Base-by-base conservation (phyloP, 116 monocot genomes). In the Cymodocea nodosa region DNA sequence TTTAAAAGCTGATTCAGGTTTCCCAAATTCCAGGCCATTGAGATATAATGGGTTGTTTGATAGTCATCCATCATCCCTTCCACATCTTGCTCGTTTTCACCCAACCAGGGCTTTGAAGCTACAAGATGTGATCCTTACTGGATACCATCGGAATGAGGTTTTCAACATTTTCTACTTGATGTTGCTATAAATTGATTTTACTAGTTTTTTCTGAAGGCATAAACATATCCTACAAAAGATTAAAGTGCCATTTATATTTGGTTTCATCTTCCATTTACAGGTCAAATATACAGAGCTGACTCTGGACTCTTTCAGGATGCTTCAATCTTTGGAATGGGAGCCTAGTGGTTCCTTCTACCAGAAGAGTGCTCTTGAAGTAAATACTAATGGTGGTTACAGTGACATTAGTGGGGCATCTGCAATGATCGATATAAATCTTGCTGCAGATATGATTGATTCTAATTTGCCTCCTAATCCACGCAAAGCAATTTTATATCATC, bases 311-410 rank as follows among this genome's bases (percentile, higher is more conserved):
- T 99, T 77, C 71, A 84, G 99, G 81, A 92, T 99, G 99, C 68
- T 86, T 52, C 92, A 89, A 63, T 84, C 87, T 63, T 83, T 99
- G 63, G 99, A 99, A 73, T 99, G 92, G 86, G 99, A 99, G 52
- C 99, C 89, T n/a, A 86, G 84, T 63, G 84, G 92, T 15, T 80
- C 89, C 37, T 78, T 87, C 64, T 84, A 84, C 51, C 92, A 84
- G 60, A 79, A 52, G 73, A 68, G 74, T 56, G 52, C 65, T 68
- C 68, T 50, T 39, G 89, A 84, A 77, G 65, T 74, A 65, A 75
- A 53, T 30, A 89, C 80, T 68, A 91, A 86, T 72, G 84, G 89
- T 70, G 74, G 56, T 75, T 59, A 81, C 48, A 86, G 67, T 79
- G 99, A 92, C 78, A 82, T 73, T 75, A 85, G 81, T 80, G 99